These are phyloP conservation scores for Neurospora sp. DNA, from an alignment of 495 filamentous ascomycete species.

Conservation along the genomic window DNA sequence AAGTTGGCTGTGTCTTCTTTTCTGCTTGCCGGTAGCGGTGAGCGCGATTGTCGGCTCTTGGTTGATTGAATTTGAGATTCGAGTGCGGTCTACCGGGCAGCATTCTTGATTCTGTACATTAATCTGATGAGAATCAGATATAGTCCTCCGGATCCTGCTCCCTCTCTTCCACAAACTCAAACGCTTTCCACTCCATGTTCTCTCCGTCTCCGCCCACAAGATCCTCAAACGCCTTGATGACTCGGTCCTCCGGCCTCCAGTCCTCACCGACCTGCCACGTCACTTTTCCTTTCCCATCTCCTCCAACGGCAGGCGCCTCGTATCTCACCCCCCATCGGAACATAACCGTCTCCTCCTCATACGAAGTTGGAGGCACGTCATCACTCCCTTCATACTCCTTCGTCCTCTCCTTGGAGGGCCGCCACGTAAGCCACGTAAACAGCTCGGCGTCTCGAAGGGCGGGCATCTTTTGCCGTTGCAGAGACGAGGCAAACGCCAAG, in stretches of 20 bases:
- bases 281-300: conserved; percentile 7
- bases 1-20: not conserved
- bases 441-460: conserved; percentile 15
- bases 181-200: conserved; percentile 1
- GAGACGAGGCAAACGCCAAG: conserved; percentile 12
- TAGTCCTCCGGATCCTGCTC: not conserved
- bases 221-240: conserved; percentile 8
- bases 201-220: conserved; percentile 2
- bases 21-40: not conserved
- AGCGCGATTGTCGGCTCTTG: not conserved
- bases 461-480: conserved; percentile 3
- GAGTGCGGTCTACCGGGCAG: not conserved
- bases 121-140: not conserved
- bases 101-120: too few relatives aligned
- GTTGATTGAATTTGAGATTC: not conserved
- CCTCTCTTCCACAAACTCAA: not conserved
- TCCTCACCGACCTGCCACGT: conserved; percentile 10
- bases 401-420: conserved; percentile 11
- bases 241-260: conserved; percentile 3
- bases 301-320: not conserved
- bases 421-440: conserved; percentile 15
- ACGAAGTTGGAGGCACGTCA: not conserved
- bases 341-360: not conserved
- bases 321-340: conserved; percentile 10
- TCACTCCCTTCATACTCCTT: conserved; percentile 3